A percentile compares a stretch with the other conserved stretches of the same genome.
These are phyloP conservation scores for Talaromyces sp. DNA, from an alignment of 2,329 filamentous ascomycete genomes.

Conservation along the genomic window DNA sequence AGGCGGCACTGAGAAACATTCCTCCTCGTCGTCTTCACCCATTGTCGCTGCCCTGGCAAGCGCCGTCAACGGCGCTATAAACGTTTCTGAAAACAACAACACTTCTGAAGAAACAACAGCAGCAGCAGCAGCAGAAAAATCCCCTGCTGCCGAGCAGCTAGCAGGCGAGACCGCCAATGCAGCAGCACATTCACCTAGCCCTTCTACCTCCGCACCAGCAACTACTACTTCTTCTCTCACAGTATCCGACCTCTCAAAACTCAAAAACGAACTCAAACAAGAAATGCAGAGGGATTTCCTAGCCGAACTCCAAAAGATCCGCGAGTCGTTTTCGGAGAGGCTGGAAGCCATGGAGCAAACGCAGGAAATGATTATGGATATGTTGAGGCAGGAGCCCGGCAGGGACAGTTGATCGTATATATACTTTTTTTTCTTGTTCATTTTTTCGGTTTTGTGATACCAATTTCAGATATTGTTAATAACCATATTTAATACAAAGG, in stretches of 20 bases:
- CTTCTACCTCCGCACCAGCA: background rate
- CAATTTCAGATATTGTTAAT: too few species aligned
- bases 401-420: background rate
- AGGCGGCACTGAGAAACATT: slow-evolving; percentile 7
- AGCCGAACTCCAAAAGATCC: slow-evolving; percentile 27
- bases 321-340: slow-evolving; percentile 28
- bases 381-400: slow-evolving; percentile 31
- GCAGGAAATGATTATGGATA: slow-evolving; percentile 36
- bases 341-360: slow-evolving; percentile 34
- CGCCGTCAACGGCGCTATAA: background rate
- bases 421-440: background rate
- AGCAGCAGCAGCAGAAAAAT: background rate
- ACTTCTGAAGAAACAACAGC: background rate
- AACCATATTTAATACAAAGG: too few species aligned
- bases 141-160: background rate
- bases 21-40: slow-evolving; percentile 14
- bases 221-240: background rate
- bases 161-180: background rate
- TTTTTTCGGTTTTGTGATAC: too few species aligned
- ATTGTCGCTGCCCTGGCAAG: slow-evolving; percentile 20
- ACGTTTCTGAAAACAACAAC: background rate
- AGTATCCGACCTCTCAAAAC: slow-evolving; percentile 14
- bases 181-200: background rate
- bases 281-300: slow-evolving; percentile 30
- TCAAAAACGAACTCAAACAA: slow-evolving; percentile 23